These are phyloP conservation scores for Phialophora verrucosa DNA, from an alignment of 2,329 filamentous ascomycete species.

Conservation along the genomic window DNA sequence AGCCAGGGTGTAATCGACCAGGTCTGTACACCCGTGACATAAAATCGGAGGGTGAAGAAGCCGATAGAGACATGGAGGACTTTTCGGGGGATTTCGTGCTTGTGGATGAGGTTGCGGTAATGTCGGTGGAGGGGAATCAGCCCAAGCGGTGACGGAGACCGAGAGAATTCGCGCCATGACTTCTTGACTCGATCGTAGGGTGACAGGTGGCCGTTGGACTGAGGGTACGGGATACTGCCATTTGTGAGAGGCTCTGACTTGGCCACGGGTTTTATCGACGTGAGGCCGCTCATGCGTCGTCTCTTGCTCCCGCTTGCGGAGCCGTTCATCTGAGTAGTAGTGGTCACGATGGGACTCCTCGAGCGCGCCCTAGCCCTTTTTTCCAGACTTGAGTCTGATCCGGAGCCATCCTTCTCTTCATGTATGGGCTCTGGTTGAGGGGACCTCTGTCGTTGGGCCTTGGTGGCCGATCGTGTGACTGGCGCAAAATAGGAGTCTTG, in stretches of 20 bases:
- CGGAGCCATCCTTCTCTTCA: conserved; percentile 60
- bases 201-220: conserved; percentile 71
- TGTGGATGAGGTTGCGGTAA: conserved; percentile 91
- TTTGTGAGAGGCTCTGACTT: conserved; percentile 49
- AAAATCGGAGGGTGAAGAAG: conserved; percentile 88
- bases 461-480: conserved; percentile 75
- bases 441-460: conserved; percentile 55
- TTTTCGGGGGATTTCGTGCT: conserved; percentile 95
- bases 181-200: conserved; percentile 65
- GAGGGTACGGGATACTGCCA: conserved; percentile 43
- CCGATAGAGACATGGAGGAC: conserved; percentile 93
- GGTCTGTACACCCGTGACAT: conserved; percentile 77
- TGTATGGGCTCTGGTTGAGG: conserved; percentile 62
- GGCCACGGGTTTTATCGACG: conserved; percentile 53
- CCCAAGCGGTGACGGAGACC: conserved; percentile 89
- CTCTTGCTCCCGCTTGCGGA: conserved; percentile 39
- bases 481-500: conserved; percentile 73
- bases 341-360: conserved; percentile 65
- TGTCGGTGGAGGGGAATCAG: conserved; percentile 93
- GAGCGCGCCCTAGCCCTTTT: conserved; percentile 71
- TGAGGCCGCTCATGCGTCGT: conserved; percentile 60
- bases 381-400: conserved; percentile 61
- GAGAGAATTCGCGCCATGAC: conserved; percentile 84
- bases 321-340: conserved; percentile 40
- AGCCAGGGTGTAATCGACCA: conserved; percentile 81